These are phyloP conservation scores for Penicillium longicatenatum DNA, from an alignment of 495 filamentous ascomycete genomes.

Conservation along the genomic window DNA sequence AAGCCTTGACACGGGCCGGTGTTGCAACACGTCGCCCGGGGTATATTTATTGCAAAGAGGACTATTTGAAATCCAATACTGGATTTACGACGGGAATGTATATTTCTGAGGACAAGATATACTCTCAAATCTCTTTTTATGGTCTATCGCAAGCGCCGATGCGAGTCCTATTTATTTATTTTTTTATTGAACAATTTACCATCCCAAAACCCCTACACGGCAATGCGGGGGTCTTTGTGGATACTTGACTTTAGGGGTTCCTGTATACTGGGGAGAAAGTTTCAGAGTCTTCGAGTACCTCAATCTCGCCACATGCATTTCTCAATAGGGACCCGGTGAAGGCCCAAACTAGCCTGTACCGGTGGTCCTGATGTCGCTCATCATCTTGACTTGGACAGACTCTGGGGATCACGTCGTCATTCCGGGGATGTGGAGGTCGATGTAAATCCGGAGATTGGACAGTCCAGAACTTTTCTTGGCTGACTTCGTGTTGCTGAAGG, in stretches of 20 bases:
- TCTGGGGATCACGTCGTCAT: background rate
- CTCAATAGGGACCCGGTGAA: background rate
- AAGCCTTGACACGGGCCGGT: conserved; percentile 15
- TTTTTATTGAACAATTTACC: too few species aligned
- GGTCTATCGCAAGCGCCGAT: too few species aligned
- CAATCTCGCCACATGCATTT: background rate
- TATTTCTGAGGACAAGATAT: too few species aligned
- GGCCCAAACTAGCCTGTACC: background rate
- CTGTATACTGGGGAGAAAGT: background rate
- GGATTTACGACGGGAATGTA: too few species aligned
- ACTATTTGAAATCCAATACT: too few species aligned
- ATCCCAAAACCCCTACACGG: too few species aligned
- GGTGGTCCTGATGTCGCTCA: too few species aligned
- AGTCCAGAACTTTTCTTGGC: background rate
- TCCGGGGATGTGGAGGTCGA: background rate
- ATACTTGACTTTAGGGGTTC: background rate
- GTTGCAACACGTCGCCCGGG: background rate
- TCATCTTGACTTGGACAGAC: background rate
- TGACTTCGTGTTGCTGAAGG: too few species aligned
- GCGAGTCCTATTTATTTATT: too few species aligned
- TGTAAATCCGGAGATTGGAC: background rate
- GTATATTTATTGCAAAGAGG: background rate
- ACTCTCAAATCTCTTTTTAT: too few species aligned
- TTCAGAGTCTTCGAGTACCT: background rate
- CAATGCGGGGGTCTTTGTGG: background rate